Evolutionary conservation across 305 asterid genomes (phyloP).

Genomic region (Solanum hybrid): DNA sequence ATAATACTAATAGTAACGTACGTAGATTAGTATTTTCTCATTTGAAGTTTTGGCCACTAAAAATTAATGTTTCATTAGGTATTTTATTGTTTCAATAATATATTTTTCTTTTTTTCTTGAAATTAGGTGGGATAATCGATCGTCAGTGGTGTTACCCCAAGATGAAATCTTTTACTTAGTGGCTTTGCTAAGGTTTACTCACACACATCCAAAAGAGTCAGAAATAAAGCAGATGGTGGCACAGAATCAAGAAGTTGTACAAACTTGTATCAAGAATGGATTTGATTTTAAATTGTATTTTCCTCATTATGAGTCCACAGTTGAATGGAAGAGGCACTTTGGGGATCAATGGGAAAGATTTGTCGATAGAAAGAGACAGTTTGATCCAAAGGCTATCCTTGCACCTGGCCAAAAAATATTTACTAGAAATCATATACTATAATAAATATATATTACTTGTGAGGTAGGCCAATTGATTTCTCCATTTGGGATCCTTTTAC

Average conservation of each 20-base stretch:
- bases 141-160: constrained; percentile 53
- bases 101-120: too few species aligned
- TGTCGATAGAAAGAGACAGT: constrained; percentile 43
- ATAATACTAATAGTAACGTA: too few species aligned
- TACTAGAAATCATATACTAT: constrained; percentile 43
- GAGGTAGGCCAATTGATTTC: not conserved
- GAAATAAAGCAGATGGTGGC: constrained; percentile 48
- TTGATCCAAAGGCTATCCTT: constrained; percentile 80
- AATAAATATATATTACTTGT: not conserved
- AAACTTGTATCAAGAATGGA: constrained; percentile 37
- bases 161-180: constrained; percentile 57
- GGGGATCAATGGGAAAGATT: constrained; percentile 71
- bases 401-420: constrained; percentile 83
- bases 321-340: constrained; percentile 63
- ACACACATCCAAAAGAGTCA: constrained; percentile 38
- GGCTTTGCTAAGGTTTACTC: constrained; percentile 56
- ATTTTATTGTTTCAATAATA: not conserved
- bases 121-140: constrained; percentile 68
- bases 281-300: constrained; percentile 63
- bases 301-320: constrained; percentile 47
- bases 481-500: not conserved
- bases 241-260: constrained; percentile 54
- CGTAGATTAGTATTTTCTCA: not conserved
- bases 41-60: not conserved
- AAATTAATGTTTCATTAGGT: not conserved